Percentiles rank a stretch among this genome's conserved stretches.
phyloP scores from a whole-genome alignment of 2,329 filamentous ascomycete genomes.

The Hypoxylon sp. region DNA sequence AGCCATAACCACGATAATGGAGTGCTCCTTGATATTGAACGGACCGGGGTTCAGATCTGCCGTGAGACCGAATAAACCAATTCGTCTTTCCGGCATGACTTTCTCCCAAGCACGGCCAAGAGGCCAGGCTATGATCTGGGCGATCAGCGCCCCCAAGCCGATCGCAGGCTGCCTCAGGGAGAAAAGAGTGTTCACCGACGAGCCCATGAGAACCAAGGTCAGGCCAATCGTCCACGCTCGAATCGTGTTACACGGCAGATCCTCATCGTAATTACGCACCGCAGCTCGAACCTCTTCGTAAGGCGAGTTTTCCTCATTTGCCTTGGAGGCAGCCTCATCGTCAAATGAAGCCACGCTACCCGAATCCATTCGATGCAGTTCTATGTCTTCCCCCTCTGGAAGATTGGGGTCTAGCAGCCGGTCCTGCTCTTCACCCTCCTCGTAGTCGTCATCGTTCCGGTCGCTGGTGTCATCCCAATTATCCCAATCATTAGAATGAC shows the following conservation, averaged over 20 bases:
- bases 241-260: slow-evolving; percentile 71
- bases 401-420: slow-evolving; percentile 64
- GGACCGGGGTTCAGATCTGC: slow-evolving; percentile 72
- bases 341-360: slow-evolving; percentile 39
- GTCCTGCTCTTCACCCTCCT: slow-evolving; percentile 62
- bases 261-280: slow-evolving; percentile 70
- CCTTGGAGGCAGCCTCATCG: slow-evolving; percentile 46
- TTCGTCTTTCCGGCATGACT: slow-evolving; percentile 59
- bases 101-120: slow-evolving; percentile 68
- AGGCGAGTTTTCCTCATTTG: slow-evolving; percentile 64
- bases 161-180: slow-evolving; percentile 70
- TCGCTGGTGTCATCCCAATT: slow-evolving; percentile 54
- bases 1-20: slow-evolving; percentile 75
- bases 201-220: slow-evolving; percentile 62
- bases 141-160: slow-evolving; percentile 66
- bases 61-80: slow-evolving; percentile 60
- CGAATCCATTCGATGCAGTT: slow-evolving; percentile 38
- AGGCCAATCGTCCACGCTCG: slow-evolving; percentile 72
- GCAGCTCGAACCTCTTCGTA: slow-evolving; percentile 73
- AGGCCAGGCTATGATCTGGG: slow-evolving; percentile 71
- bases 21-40: slow-evolving; percentile 76
- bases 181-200: slow-evolving; percentile 70
- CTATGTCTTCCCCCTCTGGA: slow-evolving; percentile 54
- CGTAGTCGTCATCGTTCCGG: slow-evolving; percentile 49
- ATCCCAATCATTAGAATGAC: slow-evolving; percentile 53